A percentile compares a stretch with the other conserved stretches of the same genome.
phyloP scores from a whole-genome alignment of 2,329 filamentous ascomycete genomes.

The Alternaria gansuensis region DNA sequence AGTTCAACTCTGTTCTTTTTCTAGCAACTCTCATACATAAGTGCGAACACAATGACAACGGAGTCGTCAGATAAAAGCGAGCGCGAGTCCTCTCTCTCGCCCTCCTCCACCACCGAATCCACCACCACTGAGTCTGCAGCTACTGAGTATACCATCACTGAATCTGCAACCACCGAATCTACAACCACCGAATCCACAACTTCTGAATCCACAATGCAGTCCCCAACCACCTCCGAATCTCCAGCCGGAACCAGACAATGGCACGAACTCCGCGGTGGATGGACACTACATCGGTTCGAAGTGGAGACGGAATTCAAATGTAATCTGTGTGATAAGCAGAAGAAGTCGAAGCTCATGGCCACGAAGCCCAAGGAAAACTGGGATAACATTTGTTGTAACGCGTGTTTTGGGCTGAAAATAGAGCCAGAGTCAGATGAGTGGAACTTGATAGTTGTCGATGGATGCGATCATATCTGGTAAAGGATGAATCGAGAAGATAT shows the following conservation, averaged over 20 bases:
- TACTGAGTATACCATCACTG: neutral
- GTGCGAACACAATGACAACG: neutral
- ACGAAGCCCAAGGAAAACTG: neutral
- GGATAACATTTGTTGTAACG: neutral
- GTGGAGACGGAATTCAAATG: neutral
- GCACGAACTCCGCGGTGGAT: neutral
- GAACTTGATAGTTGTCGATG: neutral
- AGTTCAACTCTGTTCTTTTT: neutral
- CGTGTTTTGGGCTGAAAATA: neutral
- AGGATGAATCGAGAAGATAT: neutral
- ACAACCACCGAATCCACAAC: neutral
- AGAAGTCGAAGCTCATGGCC: neutral
- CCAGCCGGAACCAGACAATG: neutral
- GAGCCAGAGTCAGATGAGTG: neutral
- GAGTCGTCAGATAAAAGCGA: neutral
- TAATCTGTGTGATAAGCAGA: neutral
- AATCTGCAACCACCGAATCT: neutral
- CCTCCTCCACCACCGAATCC: neutral
- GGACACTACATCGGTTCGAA: neutral
- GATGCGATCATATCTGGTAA: neutral
- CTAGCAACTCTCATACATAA: neutral
- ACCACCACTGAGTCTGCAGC: neutral
- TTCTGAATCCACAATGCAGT: no score
- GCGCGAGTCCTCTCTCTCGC: neutral
- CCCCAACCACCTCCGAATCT: neutral